A percentile compares a stretch with the other conserved stretches of the same genome.
Conservation (phyloP, 2,329 filamentous ascomycete genomes). For the Fusarium sp. region DNA sequence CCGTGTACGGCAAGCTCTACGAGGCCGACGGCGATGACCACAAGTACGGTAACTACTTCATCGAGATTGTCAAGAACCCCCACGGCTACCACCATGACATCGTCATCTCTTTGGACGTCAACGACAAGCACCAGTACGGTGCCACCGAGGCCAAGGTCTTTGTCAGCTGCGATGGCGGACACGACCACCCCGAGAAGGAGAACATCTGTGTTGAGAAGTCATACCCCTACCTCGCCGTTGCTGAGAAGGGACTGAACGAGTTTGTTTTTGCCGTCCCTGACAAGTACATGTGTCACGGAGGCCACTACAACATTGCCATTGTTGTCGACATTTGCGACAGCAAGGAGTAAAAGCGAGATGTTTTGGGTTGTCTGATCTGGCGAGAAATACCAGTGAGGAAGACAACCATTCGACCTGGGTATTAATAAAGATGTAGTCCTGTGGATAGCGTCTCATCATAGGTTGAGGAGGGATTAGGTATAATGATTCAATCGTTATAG, state of each 20-base stretch:
- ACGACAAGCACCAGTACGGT: conserved; percentile 29
- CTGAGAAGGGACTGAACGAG: conserved; percentile 17
- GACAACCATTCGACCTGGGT: conserved; percentile 7
- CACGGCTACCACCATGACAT: conserved; percentile 18
- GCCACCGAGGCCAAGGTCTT: conserved; percentile 12
- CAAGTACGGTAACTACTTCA: conserved; percentile 30
- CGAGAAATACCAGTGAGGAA: background rate
- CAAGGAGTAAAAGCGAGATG: conserved; percentile 13
- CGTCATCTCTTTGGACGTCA: conserved; percentile 32
- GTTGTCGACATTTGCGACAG: conserved; percentile 43
- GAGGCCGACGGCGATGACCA: conserved; percentile 1
- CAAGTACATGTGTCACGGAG: conserved; percentile 35
- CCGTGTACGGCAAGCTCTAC: conserved; percentile 24
- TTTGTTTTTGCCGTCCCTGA: conserved; percentile 7
- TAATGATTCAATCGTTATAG: conserved; percentile 29
- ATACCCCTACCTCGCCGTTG: conserved; percentile 14
- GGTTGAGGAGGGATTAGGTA: conserved; percentile 33
- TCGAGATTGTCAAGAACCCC: conserved; percentile 33
- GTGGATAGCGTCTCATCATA: background rate
- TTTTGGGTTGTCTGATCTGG: background rate
- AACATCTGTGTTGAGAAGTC: conserved; percentile 13
- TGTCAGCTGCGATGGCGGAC: background rate
- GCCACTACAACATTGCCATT: conserved; percentile 44
- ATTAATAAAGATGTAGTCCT: conserved; percentile 5
- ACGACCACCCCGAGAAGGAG: background rate